phyloP scores from a whole-genome alignment of 768 basidiomycete species.

The Trametopsis cervina region DNA sequence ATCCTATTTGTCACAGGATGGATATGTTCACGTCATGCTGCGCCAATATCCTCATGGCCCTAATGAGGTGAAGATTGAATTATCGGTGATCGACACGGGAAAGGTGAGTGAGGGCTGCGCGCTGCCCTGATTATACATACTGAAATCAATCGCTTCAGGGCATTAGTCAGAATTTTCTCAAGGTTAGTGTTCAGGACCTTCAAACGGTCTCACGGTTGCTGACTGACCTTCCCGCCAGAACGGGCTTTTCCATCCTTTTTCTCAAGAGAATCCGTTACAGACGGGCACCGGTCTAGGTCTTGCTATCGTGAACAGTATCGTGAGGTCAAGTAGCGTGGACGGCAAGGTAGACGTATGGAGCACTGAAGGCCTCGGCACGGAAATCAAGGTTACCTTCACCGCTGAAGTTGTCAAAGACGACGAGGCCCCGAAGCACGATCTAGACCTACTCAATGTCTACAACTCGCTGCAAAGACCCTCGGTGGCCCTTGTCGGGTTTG shows the following conservation, averaged over 20 bases:
- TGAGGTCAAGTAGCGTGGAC: constrained; percentile 75
- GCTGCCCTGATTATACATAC: too few relatives aligned
- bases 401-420: constrained; percentile 53
- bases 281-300: constrained; percentile 91
- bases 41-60: constrained; percentile 60
- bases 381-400: constrained; percentile 80
- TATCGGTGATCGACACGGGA: constrained; percentile 83
- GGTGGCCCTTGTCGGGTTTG: constrained; percentile 71
- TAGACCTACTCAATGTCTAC: constrained; percentile 21
- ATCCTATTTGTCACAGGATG: constrained; percentile 46
- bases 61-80: constrained; percentile 67
- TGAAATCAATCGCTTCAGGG: constrained; percentile 39
- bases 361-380: constrained; percentile 83
- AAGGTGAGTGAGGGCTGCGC: constrained; percentile 63
- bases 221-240: constrained; percentile 40
- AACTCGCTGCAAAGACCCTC: constrained; percentile 33
- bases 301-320: constrained; percentile 91
- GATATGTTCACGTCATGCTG: constrained; percentile 81
- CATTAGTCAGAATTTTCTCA: constrained; percentile 88
- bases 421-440: constrained; percentile 13
- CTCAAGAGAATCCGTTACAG: constrained; percentile 92
- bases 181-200: constrained; percentile 36
- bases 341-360: constrained; percentile 95
- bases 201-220: background rate
- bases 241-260: constrained; percentile 94